A percentile compares a stretch with the other conserved stretches of the same genome.
These are phyloP conservation scores for Aspergillus awamori DNA, from an alignment of 2,329 filamentous ascomycete genomes.

Conservation along the genomic window DNA sequence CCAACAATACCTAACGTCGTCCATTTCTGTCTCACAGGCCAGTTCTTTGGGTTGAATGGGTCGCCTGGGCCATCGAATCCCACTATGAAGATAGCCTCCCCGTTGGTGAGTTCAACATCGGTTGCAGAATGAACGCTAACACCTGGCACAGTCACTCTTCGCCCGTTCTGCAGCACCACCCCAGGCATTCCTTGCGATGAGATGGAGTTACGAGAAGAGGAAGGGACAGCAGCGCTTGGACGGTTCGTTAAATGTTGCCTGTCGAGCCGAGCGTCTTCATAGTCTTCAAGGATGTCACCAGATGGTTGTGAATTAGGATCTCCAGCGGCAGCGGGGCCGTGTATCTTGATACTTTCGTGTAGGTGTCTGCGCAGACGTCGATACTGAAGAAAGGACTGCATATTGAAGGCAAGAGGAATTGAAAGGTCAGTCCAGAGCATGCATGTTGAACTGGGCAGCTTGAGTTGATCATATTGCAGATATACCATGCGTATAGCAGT, in stretches of 20 bases:
- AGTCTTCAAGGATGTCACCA: slow-evolving; percentile 8
- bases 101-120: not conserved
- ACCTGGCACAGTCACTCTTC: not conserved
- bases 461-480: not conserved
- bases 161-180: not conserved
- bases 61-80: slow-evolving; percentile 34
- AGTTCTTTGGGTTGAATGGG: slow-evolving; percentile 51
- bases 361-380: slow-evolving; percentile 23
- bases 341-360: slow-evolving; percentile 5
- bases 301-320: slow-evolving; percentile 6
- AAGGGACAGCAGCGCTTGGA: not conserved
- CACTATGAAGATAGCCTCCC: not conserved
- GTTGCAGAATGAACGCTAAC: not conserved
- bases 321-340: slow-evolving; percentile 5
- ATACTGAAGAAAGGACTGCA: slow-evolving; percentile 34
- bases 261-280: not conserved
- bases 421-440: not conserved
- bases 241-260: not conserved
- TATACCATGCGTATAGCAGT: not conserved
- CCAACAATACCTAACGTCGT: slow-evolving; percentile 38
- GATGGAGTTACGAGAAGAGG: not conserved
- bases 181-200: not conserved
- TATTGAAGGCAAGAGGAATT: not conserved
- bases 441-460: not conserved
- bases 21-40: slow-evolving; percentile 37